phyloP scores from a whole-genome alignment of 1,284 basidiomycete genomes.

The Austroboletus novae-zelandiae region DNA sequence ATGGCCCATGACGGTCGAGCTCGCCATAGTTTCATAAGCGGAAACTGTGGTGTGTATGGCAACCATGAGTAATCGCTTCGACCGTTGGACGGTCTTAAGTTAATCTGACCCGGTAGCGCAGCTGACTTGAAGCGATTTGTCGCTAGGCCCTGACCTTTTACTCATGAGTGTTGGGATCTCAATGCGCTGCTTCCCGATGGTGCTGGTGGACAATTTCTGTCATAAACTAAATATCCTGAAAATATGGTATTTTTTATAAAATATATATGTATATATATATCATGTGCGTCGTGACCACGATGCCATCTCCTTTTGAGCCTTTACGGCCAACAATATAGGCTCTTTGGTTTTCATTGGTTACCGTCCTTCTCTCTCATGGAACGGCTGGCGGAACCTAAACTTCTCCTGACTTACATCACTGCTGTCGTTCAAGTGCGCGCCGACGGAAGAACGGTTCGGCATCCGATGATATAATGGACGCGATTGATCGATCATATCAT shows the following conservation, averaged over 20 bases:
- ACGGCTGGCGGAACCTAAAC: constrained; percentile 8
- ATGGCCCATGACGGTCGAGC: too few relatives aligned
- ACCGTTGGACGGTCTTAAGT: not conserved
- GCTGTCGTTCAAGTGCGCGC: not conserved
- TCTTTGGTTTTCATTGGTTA: constrained; percentile 10
- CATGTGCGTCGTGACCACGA: constrained; percentile 1
- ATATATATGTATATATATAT: not conserved
- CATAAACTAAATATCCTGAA: constrained; percentile 10
- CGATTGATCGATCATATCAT: not conserved
- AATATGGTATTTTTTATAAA: not conserved
- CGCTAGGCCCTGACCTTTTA: not conserved
- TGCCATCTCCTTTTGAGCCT: not conserved
- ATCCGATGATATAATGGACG: not conserved
- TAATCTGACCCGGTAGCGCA: not conserved
- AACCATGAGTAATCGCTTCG: constrained; percentile 5
- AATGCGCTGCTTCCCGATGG: constrained; percentile 11
- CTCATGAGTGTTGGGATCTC: constrained; percentile 8
- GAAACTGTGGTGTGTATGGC: not conserved
- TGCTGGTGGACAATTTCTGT: constrained; percentile 4
- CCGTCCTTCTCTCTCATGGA: not conserved
- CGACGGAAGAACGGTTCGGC: not conserved
- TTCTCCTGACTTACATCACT: constrained; percentile 14
- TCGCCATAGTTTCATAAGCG: too few relatives aligned
- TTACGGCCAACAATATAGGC: constrained; percentile 24
- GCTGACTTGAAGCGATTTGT: not conserved